These are phyloP conservation scores for Gymnopilus junonius DNA, from an alignment of 768 basidiomycete genomes.

Conservation along the genomic window DNA sequence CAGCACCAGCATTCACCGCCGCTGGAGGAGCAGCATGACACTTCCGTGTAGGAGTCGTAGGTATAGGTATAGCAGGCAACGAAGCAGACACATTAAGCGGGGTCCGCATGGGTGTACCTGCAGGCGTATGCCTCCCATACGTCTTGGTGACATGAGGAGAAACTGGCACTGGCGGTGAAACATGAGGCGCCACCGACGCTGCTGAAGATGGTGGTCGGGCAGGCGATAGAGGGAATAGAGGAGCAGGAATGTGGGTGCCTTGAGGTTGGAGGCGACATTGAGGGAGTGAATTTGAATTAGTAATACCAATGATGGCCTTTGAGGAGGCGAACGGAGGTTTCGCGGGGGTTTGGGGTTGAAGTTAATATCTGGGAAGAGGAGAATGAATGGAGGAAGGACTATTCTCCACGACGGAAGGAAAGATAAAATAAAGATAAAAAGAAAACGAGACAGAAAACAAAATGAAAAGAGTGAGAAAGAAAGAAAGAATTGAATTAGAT, in stretches of 20 bases:
- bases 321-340: no score
- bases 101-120: neutral
- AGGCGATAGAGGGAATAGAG: neutral
- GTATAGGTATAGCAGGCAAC: slow-evolving; percentile 22
- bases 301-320: slow-evolving; percentile 36
- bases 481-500: no score
- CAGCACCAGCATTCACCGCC: neutral
- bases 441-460: neutral
- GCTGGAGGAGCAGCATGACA: neutral
- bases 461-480: neutral
- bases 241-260: neutral
- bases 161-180: neutral
- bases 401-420: neutral
- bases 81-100: slow-evolving; percentile 15
- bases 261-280: neutral
- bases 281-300: slow-evolving; percentile 32
- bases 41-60: slow-evolving; percentile 15
- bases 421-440: neutral
- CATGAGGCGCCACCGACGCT: neutral
- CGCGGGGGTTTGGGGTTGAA: slow-evolving; percentile 27
- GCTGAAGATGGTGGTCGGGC: neutral
- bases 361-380: slow-evolving; percentile 21
- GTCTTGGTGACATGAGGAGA: slow-evolving; percentile 20
- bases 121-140: slow-evolving; percentile 4
- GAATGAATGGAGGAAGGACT: slow-evolving; percentile 24